phyloP scores from a whole-genome alignment of 805 yeast genomes.

The Metschnikowia borealis region DNA sequence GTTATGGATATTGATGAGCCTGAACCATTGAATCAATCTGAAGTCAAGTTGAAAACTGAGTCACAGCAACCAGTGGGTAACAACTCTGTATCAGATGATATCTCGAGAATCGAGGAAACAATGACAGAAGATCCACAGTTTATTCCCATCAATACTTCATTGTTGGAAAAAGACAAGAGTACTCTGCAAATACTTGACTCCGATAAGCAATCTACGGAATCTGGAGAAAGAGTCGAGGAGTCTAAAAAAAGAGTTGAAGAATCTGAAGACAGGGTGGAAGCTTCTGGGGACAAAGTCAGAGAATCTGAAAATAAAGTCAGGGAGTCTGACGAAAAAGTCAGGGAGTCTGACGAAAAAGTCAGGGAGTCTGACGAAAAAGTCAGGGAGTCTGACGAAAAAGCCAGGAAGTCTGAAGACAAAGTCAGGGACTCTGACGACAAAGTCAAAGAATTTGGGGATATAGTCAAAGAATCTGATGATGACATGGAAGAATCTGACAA shows the following conservation, averaged over 20 bases:
- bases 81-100: neutral
- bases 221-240: neutral
- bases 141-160: neutral
- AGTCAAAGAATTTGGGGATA: no score
- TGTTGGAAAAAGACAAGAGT: neutral
- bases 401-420: no score
- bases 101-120: slow-evolving; percentile 1
- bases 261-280: neutral
- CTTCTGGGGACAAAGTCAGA: no score
- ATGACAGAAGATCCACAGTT: slow-evolving; percentile 1
- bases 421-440: no score
- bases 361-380: no score
- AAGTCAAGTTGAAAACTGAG: neutral
- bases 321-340: no score
- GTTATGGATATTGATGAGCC: neutral
- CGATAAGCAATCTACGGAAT: neutral
- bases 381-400: no score
- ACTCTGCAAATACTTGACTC: neutral
- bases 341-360: no score
- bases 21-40: neutral
- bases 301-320: no score
- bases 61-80: neutral
- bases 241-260: neutral
- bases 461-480: no score
- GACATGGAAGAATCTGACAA: no score